Evolutionary conservation across 495 filamentous ascomycete genomes (phyloP), one percentile per base, ranked within the genome.

Genomic region (Hyaloscypha variabilis): DNA sequence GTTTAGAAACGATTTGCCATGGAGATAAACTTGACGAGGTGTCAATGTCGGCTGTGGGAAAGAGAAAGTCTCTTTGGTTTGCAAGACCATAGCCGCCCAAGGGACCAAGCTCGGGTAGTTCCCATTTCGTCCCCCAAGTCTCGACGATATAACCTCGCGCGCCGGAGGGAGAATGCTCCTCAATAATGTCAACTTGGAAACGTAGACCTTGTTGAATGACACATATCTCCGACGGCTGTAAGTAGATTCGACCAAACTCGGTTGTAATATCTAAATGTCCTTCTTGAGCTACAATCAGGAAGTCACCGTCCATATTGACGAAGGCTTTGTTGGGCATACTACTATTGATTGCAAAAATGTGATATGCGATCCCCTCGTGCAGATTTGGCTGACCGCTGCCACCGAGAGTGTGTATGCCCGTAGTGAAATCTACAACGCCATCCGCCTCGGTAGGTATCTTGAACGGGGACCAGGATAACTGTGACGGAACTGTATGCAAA

Each of bases 71-170:
- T n/a, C 87, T 34, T 8, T 17, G 82, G 70, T 96, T 96, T 67
- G 92, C 92, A 6, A 96, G 87, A 39, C 92, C 82, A 71, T 92
- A 92, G 58, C 86, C 89, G 13, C 92, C 92, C 66, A 96, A 94
- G 36, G 92, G 92, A 2, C 92, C 92, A 6, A 96, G 82, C 69
- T 95, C 91, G 1, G 92, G 92, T 5, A 96, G 89, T 51, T 83
- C 71, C 72, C 90, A 96, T 76, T 93, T 91, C 28, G 87, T 88
- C 63, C 92, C 88, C 77, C 93, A 95, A 11, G 93, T 81, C 76
- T 96, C 92, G 34, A 93, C 85, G 34, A 92, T 90, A 74, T 94
- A 95, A 50, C 92, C 92, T 63, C 91, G 81, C 1, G 87, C 82
- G 2, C 85, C 85, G 8, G 84, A 84, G 13, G 31, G 51, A 34